Base-by-base conservation (phyloP, 2,329 filamentous ascomycete species). In the Claviceps monticola region DNA sequence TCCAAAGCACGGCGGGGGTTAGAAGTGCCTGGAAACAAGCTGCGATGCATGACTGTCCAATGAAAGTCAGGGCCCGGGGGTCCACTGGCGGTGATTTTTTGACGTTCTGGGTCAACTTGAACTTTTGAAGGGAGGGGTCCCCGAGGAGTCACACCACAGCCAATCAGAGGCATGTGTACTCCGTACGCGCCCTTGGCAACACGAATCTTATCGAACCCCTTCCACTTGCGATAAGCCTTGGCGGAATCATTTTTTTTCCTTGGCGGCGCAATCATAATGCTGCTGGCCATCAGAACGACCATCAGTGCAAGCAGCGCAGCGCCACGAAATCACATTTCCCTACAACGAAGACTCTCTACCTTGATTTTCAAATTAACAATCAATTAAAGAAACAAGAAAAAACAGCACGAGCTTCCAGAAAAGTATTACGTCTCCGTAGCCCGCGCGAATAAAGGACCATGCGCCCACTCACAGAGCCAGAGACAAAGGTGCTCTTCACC, bases 401-500 rank as follows among this genome's bases (percentile, higher is more conserved):
- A 4, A 41, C 4, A 21, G 17, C 17, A 16, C 11, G 14, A 21
- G 37, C n/a, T 4, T 19, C 4, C 6, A 9, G 8, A 39, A 6
- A 13, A 38, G 38, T 11, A 9, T 11, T 6, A 29, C 37, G 29
- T n/a, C n/a, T n/a, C 16, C 9, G 19, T 4, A 17, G 17, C 5
- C 23, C 13, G 19, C 26, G 13, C 26, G 17, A 47, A 8, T 1
- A 44, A 34, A 34, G 19, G n/a, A 51, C 21, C 46, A 94, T 95
- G 88, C 80, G 88, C 52, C 80, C 84, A 50, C 80, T 95, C 58
- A 93, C 88, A 52, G 88, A 88, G 67, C 69, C 74, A 63, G 85
- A 89, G 71, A 86, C 83, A 53, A 81, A 86, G 66, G 86, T 85
- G 1, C 81, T 96, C 61, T 94, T 96, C 69, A 80, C 84, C 60